phyloP scores from a whole-genome alignment of 169 alveolate species.

The Plasmodium vivax region DNA sequence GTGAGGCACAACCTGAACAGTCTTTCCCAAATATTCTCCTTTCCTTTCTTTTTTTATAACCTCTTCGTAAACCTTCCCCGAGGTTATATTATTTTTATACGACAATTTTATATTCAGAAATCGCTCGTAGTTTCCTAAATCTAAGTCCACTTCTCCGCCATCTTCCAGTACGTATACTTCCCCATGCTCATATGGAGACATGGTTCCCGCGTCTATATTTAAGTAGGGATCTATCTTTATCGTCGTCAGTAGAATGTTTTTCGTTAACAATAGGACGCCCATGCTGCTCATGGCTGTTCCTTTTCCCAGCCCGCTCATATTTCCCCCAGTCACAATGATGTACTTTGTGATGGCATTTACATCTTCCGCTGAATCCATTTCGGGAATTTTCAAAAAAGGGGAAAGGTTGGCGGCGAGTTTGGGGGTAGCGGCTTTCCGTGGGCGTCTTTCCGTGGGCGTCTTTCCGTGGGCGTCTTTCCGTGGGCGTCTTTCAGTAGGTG shows the following conservation, averaged over 20 bases:
- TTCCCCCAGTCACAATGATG: slow-evolving; percentile 95
- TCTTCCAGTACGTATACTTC: slow-evolving; percentile 96
- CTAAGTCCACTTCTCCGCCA: slow-evolving; percentile 98
- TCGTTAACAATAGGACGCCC: slow-evolving; percentile 92
- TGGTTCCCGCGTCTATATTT: slow-evolving; percentile 95
- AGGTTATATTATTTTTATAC: slow-evolving; percentile 91
- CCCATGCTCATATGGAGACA: slow-evolving; percentile 98
- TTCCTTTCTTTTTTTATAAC: slow-evolving; percentile 93
- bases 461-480: neutral
- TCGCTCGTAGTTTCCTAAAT: slow-evolving; percentile 98
- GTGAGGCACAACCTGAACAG: slow-evolving; percentile 94
- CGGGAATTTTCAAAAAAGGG: neutral
- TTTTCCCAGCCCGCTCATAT: slow-evolving; percentile 96
- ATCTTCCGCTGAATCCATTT: slow-evolving; percentile 23
- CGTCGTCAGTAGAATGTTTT: slow-evolving; percentile 92
- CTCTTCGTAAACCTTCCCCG: slow-evolving; percentile 95
- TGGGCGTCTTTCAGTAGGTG: neutral
- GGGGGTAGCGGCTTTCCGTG: neutral
- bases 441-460: neutral
- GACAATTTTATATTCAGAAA: slow-evolving; percentile 91
- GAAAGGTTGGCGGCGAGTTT: neutral
- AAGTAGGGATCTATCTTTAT: slow-evolving; percentile 98
- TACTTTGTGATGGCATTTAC: slow-evolving; percentile 83
- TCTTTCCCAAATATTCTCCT: slow-evolving; percentile 96
- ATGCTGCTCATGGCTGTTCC: slow-evolving; percentile 95